Evolutionary conservation across 1,284 basidiomycete genomes (phyloP).

Genomic region (Cryptococcus floricola): DNA sequence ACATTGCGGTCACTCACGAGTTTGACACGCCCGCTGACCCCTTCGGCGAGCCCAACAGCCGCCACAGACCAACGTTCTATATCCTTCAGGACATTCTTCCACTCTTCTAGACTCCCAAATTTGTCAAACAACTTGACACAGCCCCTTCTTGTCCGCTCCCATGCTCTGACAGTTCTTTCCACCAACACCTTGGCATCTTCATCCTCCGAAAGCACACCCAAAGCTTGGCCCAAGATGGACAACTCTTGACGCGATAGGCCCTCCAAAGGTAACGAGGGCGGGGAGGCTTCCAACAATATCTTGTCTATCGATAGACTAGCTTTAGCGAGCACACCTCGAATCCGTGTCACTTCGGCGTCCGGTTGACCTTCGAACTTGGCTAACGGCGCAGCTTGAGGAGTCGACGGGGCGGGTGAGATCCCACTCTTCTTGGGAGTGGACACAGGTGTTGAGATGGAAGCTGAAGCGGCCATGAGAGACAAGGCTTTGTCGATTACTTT

Average conservation of each 20-base stretch:
- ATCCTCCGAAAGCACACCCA: constrained; percentile 7
- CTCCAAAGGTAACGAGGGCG: neutral
- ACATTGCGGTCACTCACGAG: constrained; percentile 4
- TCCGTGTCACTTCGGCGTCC: constrained; percentile 11
- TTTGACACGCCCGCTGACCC: constrained; percentile 1
- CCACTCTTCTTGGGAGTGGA: neutral
- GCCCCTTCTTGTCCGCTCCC: constrained; percentile 9
- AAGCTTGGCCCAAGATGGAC: constrained; percentile 5
- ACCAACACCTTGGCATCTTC: constrained; percentile 5
- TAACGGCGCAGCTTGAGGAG: neutral
- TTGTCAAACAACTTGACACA: constrained; percentile 18
- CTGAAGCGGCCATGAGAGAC: constrained; percentile 10
- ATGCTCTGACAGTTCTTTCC: constrained; percentile 18
- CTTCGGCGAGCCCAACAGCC: constrained; percentile 2
- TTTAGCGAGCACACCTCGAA: constrained; percentile 24
- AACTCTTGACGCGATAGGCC: constrained; percentile 1
- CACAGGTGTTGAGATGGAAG: constrained; percentile 1
- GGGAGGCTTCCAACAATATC: neutral
- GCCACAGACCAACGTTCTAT: constrained; percentile 5
- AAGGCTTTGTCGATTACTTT: constrained; percentile 32
- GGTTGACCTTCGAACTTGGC: constrained; percentile 3
- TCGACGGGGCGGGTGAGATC: neutral
- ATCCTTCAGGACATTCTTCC: neutral
- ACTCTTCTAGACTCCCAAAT: neutral
- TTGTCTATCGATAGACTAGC: constrained; percentile 18